These are phyloP conservation scores for Botrytis elliptica DNA, from an alignment of 2,329 filamentous ascomycete species.

Conservation along the genomic window DNA sequence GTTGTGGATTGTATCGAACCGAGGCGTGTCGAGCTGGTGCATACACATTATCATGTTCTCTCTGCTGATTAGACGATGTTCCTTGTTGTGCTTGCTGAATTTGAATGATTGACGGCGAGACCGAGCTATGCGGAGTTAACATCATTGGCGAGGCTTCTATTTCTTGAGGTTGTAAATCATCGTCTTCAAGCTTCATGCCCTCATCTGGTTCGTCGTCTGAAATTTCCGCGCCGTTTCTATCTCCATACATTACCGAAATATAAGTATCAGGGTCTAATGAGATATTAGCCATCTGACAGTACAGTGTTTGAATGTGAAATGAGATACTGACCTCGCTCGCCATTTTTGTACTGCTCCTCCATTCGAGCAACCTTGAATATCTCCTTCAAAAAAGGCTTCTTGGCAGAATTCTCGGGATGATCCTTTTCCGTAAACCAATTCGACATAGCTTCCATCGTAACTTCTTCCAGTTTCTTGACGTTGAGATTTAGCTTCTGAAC, in stretches of 20 bases:
- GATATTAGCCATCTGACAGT: not conserved
- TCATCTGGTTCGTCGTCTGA: slow-evolving; percentile 30
- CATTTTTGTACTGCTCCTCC: slow-evolving; percentile 56
- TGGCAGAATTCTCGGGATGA: slow-evolving; percentile 51
- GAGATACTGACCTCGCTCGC: slow-evolving; percentile 53
- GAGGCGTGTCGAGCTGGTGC: slow-evolving; percentile 13
- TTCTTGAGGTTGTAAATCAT: slow-evolving; percentile 30
- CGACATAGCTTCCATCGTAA: slow-evolving; percentile 57
- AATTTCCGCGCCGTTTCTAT: slow-evolving; percentile 24
- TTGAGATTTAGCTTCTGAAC: slow-evolving; percentile 50
- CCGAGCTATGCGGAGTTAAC: slow-evolving; percentile 10
- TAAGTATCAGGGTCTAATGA: slow-evolving; percentile 25
- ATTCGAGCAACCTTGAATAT: slow-evolving; percentile 60
- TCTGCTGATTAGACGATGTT: slow-evolving; percentile 19
- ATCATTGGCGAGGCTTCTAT: slow-evolving; percentile 29
- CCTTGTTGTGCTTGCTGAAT: slow-evolving; percentile 15
- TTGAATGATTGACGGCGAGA: slow-evolving; percentile 17
- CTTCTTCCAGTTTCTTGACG: slow-evolving; percentile 56
- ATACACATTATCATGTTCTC: slow-evolving; percentile 23
- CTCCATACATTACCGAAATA: slow-evolving; percentile 31
- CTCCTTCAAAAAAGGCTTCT: slow-evolving; percentile 56
- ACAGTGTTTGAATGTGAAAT: not conserved
- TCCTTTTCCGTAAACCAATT: slow-evolving; percentile 59
- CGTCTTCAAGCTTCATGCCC: slow-evolving; percentile 29
- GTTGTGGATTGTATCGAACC: slow-evolving; percentile 8